phyloP scores from a whole-genome alignment of 805 yeast species.

The Danielozyma ontarioensis region DNA sequence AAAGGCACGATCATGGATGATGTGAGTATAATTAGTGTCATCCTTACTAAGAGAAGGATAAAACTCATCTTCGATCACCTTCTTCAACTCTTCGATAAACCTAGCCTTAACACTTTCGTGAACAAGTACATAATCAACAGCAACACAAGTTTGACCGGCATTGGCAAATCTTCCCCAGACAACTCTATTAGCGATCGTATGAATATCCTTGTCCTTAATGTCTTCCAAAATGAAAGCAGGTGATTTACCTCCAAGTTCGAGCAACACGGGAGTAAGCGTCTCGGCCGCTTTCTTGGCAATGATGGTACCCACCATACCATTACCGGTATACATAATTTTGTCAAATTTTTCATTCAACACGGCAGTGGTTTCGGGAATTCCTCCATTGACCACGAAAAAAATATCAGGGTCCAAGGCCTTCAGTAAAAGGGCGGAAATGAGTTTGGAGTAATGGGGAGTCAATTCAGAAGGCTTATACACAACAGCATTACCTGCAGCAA shows the following conservation, averaged over 20 bases:
- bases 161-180: slow-evolving; percentile 76
- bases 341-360: slow-evolving; percentile 66
- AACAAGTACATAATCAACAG: slow-evolving; percentile 79
- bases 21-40: slow-evolving; percentile 44
- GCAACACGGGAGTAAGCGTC: slow-evolving; percentile 68
- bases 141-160: slow-evolving; percentile 88
- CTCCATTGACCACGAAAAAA: slow-evolving; percentile 69
- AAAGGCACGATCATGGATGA: slow-evolving; percentile 53
- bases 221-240: slow-evolving; percentile 68
- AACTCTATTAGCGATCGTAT: slow-evolving; percentile 51
- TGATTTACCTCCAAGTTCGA: slow-evolving; percentile 91
- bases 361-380: slow-evolving; percentile 52
- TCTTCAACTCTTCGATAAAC: slow-evolving; percentile 39
- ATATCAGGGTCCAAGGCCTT: slow-evolving; percentile 52
- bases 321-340: slow-evolving; percentile 84
- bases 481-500: slow-evolving; percentile 82
- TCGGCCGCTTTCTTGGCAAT: slow-evolving; percentile 82
- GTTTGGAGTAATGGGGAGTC: slow-evolving; percentile 55
- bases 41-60: slow-evolving; percentile 34
- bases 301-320: slow-evolving; percentile 66
- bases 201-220: slow-evolving; percentile 38
- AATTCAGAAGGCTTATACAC: slow-evolving; percentile 72
- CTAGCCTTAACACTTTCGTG: slow-evolving; percentile 52
- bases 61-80: slow-evolving; percentile 37
- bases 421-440: slow-evolving; percentile 52